Evolutionary conservation across 768 basidiomycete species (phyloP).

Genomic region (Tephrocybe sp.): DNA sequence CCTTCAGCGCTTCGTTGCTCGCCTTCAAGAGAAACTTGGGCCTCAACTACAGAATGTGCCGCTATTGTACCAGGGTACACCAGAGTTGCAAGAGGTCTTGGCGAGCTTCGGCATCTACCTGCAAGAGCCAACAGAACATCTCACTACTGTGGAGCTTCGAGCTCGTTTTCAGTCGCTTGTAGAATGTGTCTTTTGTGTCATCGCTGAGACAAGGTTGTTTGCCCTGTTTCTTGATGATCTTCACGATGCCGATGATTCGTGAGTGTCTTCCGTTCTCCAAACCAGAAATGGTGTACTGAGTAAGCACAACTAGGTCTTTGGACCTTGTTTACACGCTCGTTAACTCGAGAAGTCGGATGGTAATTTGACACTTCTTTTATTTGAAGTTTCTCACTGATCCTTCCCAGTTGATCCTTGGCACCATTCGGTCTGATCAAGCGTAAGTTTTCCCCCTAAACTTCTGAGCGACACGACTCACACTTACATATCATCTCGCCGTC

Average conservation of each 20-base stretch:
- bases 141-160: conserved; percentile 59
- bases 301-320: conserved; percentile 44
- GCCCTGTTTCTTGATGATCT: conserved; percentile 73
- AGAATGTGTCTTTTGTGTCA: conserved; percentile 65
- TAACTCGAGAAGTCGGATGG: conserved; percentile 66
- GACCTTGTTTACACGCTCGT: conserved; percentile 64
- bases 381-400: conserved; percentile 4
- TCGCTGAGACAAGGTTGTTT: conserved; percentile 67
- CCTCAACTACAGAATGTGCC: conserved; percentile 70
- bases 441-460: neutral
- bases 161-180: conserved; percentile 71
- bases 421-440: conserved; percentile 53
- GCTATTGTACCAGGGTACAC: conserved; percentile 67
- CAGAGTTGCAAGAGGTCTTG: conserved; percentile 65
- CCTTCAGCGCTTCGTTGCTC: conserved; percentile 60
- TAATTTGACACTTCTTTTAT: conserved; percentile 22
- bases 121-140: conserved; percentile 49
- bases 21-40: conserved; percentile 58
- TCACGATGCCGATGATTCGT: conserved; percentile 75
- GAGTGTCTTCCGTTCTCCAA: conserved; percentile 2
- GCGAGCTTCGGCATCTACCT: conserved; percentile 50
- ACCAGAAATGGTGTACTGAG: conserved; percentile 1
- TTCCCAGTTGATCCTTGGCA: conserved; percentile 61
- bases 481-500: conserved; percentile 43
- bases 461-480: neutral